Conservation (phyloP, 306 rosid species). For the Malus sieversii region DNA sequence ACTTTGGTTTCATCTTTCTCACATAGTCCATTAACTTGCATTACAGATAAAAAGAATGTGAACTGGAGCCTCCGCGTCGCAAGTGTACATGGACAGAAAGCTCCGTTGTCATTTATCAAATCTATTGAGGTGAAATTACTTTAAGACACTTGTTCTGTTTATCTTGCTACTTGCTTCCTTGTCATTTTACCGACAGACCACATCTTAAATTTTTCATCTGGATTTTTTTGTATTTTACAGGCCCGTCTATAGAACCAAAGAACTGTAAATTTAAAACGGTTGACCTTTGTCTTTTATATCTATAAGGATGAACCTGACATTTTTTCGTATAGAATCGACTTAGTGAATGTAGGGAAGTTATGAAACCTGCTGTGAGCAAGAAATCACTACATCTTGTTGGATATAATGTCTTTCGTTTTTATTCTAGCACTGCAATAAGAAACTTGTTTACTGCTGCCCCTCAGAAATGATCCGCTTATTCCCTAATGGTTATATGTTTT, state of each 20-base stretch:
- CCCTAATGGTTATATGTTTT: neutral
- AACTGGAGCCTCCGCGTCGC: slow-evolving; percentile 88
- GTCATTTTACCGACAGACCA: neutral
- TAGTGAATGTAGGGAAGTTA: neutral
- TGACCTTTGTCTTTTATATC: neutral
- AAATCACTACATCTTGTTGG: neutral
- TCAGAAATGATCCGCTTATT: neutral
- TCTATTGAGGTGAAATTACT: slow-evolving; percentile 72
- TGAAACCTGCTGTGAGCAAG: neutral
- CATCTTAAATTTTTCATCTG: neutral
- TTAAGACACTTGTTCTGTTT: neutral
- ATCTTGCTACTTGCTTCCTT: slow-evolving; percentile 3
- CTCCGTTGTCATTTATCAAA: slow-evolving; percentile 70
- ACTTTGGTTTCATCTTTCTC: slow-evolving; percentile 24
- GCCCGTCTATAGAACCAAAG: neutral
- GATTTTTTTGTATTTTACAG: neutral
- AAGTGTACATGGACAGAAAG: slow-evolving; percentile 74
- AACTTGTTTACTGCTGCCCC: neutral
- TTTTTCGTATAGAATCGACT: neutral
- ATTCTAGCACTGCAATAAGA: neutral
- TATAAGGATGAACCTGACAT: neutral
- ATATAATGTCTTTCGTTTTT: neutral
- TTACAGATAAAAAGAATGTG: slow-evolving; percentile 72
- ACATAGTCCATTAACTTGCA: slow-evolving; percentile 24
- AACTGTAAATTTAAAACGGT: neutral